Percentiles rank a stretch among this genome's conserved stretches.
Evolutionary conservation across 2,329 filamentous ascomycete species (phyloP).

Genomic region (Teratosphaeria destructans): DNA sequence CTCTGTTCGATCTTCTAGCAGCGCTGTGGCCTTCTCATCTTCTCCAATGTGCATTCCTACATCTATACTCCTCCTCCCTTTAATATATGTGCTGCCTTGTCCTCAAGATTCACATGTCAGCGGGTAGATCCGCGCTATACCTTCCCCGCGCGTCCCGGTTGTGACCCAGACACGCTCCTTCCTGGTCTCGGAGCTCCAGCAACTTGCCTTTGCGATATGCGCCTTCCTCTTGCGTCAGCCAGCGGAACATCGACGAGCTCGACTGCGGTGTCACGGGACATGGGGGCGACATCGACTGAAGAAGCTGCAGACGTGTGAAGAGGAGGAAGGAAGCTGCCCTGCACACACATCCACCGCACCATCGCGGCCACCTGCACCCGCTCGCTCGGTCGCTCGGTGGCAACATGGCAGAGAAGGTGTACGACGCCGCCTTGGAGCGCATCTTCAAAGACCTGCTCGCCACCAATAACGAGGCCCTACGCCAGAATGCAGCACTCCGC

Average conservation of each 20-base stretch:
- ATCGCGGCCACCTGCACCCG: background rate
- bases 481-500: constrained; percentile 18
- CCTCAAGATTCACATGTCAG: background rate
- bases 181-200: background rate
- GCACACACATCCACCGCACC: background rate
- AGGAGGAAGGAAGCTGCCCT: background rate
- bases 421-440: constrained; percentile 20
- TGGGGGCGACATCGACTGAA: background rate
- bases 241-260: background rate
- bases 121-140: background rate
- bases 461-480: constrained; percentile 17
- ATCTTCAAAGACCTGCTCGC: constrained; percentile 22
- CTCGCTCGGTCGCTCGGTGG: background rate
- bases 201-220: background rate
- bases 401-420: constrained; percentile 19
- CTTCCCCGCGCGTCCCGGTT: background rate
- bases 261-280: background rate
- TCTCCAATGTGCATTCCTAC: background rate
- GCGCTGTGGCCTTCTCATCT: background rate
- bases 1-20: background rate
- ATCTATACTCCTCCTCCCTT: background rate
- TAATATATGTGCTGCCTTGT: background rate
- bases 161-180: background rate
- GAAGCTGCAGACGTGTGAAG: background rate
- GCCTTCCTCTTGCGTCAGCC: background rate